These are phyloP conservation scores for Candida railenensis DNA, from an alignment of 805 yeast genomes.

Conservation along the genomic window DNA sequence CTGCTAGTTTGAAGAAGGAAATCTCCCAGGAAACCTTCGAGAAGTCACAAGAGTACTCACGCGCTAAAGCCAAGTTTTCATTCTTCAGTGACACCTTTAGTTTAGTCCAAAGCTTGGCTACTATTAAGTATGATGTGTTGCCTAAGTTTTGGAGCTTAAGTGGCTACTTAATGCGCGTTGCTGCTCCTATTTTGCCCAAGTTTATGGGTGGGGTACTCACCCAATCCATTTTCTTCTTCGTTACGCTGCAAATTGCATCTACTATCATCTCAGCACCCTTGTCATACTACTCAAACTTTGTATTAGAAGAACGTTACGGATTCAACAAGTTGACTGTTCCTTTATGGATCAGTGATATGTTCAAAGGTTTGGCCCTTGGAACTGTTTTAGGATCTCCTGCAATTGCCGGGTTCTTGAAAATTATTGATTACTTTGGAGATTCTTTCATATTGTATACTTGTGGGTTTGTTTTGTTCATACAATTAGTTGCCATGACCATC, in stretches of 20 bases:
- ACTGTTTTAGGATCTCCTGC: slow-evolving; percentile 69
- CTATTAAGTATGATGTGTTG: slow-evolving; percentile 56
- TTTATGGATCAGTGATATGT: slow-evolving; percentile 70
- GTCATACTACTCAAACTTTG: slow-evolving; percentile 75
- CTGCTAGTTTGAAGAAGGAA: slow-evolving; percentile 65
- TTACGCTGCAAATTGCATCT: slow-evolving; percentile 51
- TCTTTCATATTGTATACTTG: slow-evolving; percentile 80
- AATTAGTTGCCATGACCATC: slow-evolving; percentile 70
- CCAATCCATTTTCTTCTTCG: slow-evolving; percentile 64
- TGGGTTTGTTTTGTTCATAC: slow-evolving; percentile 66
- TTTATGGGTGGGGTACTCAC: slow-evolving; percentile 58
- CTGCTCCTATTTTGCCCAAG: slow-evolving; percentile 41
- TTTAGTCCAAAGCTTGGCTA: slow-evolving; percentile 54
- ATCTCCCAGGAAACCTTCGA: slow-evolving; percentile 71
- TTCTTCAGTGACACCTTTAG: slow-evolving; percentile 52
- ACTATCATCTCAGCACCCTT: slow-evolving; percentile 64
- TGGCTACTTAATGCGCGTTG: slow-evolving; percentile 59
- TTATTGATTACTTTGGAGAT: slow-evolving; percentile 77
- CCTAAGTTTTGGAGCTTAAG: slow-evolving; percentile 42
- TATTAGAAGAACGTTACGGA: slow-evolving; percentile 88
- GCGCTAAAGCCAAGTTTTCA: slow-evolving; percentile 73
- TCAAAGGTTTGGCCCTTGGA: slow-evolving; percentile 59
- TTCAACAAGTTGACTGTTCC: slow-evolving; percentile 81
- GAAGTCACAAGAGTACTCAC: slow-evolving; percentile 75
- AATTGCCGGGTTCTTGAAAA: slow-evolving; percentile 72